Evolutionary conservation across 2,329 filamentous ascomycete genomes (phyloP).

Genomic region (Colletotrichum musae): DNA sequence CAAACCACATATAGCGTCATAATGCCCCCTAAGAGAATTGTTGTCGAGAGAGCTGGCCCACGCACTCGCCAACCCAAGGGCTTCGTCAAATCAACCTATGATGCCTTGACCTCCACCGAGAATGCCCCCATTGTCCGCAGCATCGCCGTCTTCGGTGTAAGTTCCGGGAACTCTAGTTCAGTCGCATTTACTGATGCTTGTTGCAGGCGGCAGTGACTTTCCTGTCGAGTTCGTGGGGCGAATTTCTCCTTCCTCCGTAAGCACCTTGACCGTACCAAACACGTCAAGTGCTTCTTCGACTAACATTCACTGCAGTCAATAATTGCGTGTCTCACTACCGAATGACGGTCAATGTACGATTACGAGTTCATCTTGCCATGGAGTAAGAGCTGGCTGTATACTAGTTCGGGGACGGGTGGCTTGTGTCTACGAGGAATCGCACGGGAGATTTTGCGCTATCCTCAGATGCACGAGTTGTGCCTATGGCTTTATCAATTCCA

Average conservation of each 20-base stretch:
- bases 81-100: constrained; percentile 71
- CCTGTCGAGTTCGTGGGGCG: constrained; percentile 77
- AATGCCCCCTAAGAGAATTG: constrained; percentile 77
- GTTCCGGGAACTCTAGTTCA: constrained; percentile 45
- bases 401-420: constrained; percentile 31
- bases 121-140: constrained; percentile 79
- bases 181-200: constrained; percentile 29
- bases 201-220: constrained; percentile 74
- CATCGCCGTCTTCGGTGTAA: constrained; percentile 77
- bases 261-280: constrained; percentile 43
- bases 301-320: constrained; percentile 27
- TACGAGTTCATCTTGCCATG: constrained; percentile 35
- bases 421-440: constrained; percentile 34
- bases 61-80: constrained; percentile 64
- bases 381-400: constrained; percentile 39
- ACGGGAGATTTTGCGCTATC: constrained; percentile 18
- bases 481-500: constrained; percentile 30
- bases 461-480: constrained; percentile 16
- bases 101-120: constrained; percentile 75
- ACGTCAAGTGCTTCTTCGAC: not conserved
- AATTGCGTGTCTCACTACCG: constrained; percentile 20
- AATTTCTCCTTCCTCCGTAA: constrained; percentile 77
- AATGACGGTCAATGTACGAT: constrained; percentile 36
- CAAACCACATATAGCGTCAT: constrained; percentile 42
- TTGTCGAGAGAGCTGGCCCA: constrained; percentile 62